These are phyloP conservation scores for Liquidambar formosana DNA, from an alignment of 164 flowering plant genomes.

Conservation along the genomic window DNA sequence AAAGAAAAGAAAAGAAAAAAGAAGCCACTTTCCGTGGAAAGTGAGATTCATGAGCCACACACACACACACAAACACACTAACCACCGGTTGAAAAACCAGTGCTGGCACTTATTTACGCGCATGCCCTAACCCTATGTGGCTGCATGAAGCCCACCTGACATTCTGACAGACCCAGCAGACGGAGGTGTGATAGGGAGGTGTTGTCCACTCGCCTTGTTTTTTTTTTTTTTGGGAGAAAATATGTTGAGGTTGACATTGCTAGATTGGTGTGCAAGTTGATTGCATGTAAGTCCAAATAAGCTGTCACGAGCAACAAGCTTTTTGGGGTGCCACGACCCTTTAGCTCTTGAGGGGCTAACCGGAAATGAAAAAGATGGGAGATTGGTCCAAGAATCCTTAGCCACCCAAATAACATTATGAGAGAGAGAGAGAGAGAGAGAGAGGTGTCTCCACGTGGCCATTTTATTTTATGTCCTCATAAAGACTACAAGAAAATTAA, in stretches of 20 bases:
- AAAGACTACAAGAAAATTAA: too few relatives aligned
- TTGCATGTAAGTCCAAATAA: constrained; percentile 10
- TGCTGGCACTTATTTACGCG: too few relatives aligned
- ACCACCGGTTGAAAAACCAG: not conserved
- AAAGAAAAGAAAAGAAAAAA: too few relatives aligned
- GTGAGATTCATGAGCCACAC: constrained; percentile 4
- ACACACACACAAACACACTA: not conserved
- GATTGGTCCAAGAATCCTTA: constrained; percentile 2
- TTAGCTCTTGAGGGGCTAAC: constrained; percentile 3
- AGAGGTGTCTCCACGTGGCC: not conserved
- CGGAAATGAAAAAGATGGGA: constrained; percentile 1
- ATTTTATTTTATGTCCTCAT: not conserved
- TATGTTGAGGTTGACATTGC: too few relatives aligned
- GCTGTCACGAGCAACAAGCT: constrained; percentile 26
- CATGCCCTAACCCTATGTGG: too few relatives aligned
- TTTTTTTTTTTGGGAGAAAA: too few relatives aligned
- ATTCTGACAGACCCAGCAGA: too few relatives aligned
- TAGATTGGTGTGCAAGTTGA: constrained; percentile 7
- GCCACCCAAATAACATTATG: constrained; percentile 9
- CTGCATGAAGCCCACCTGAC: too few relatives aligned
- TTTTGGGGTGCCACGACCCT: constrained; percentile 12
- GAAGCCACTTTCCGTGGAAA: constrained; percentile 1
- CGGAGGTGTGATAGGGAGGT: too few relatives aligned
- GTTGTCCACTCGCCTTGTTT: too few relatives aligned
- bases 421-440: constrained; percentile 12